Percentiles rank a stretch among this genome's conserved stretches.
These are phyloP conservation scores for Zangia roseola DNA, from an alignment of 768 basidiomycete species.

Conservation along the genomic window DNA sequence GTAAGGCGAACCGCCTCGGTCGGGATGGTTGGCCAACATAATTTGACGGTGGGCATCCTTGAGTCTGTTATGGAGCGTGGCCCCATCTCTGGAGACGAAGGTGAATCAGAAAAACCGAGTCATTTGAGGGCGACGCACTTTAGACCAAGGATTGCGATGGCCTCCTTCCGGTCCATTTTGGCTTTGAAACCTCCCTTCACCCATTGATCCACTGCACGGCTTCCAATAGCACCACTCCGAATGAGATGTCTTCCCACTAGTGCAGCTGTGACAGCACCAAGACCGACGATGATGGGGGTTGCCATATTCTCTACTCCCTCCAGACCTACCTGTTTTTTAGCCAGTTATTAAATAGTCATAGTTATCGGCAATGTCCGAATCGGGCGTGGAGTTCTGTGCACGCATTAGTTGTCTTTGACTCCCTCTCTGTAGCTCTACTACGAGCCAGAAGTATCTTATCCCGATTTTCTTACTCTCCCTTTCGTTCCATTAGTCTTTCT, in stretches of 20 bases:
- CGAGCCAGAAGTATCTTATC: conserved; percentile 19
- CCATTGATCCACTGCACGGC: conserved; percentile 75
- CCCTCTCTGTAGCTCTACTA: conserved; percentile 1
- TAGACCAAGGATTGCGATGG: conserved; percentile 85
- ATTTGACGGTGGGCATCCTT: conserved; percentile 97
- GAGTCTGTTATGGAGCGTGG: conserved; percentile 67
- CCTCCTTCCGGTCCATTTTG: conserved; percentile 97
- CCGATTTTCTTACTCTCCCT: not conserved
- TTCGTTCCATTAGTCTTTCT: not conserved
- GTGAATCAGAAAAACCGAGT: not conserved
- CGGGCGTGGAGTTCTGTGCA: conserved; percentile 11
- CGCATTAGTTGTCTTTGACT: not conserved
- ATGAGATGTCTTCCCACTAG: conserved; percentile 71
- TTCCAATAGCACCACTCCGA: conserved; percentile 57
- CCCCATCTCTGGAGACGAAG: conserved; percentile 63
- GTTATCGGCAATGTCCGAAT: conserved; percentile 23
- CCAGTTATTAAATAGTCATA: no score
- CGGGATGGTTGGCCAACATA: conserved; percentile 99
- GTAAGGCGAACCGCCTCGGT: conserved; percentile 98
- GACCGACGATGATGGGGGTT: conserved; percentile 72
- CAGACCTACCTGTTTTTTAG: no score
- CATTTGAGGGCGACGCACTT: conserved; percentile 58
- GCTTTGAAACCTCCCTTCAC: conserved; percentile 90
- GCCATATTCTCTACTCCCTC: conserved; percentile 68
- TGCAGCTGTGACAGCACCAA: conserved; percentile 75